A percentile compares a stretch with the other conserved stretches of the same genome.
These are phyloP conservation scores for Kwoniella sp. DNA, from an alignment of 768 basidiomycete genomes.

Conservation along the genomic window DNA sequence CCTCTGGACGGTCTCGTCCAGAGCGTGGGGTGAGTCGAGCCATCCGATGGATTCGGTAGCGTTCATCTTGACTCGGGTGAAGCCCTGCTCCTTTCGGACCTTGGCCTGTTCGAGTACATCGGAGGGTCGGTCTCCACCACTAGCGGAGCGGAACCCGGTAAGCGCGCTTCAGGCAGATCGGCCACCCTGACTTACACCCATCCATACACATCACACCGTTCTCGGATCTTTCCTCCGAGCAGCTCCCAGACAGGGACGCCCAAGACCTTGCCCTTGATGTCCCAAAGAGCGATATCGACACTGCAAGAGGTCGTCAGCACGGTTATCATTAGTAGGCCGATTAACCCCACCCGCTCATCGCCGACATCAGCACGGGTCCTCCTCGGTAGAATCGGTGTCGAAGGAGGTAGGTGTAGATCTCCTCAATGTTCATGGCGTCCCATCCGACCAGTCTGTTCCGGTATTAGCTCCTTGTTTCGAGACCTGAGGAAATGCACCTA, in stretches of 20 bases:
- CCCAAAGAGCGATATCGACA: slow-evolving; percentile 53
- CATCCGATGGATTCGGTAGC: slow-evolving; percentile 42
- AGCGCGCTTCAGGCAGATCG: slow-evolving; percentile 48
- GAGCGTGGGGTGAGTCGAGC: slow-evolving; percentile 46
- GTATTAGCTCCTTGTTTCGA: not conserved
- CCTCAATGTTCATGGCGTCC: slow-evolving; percentile 62
- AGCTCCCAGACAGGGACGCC: slow-evolving; percentile 64
- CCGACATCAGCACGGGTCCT: slow-evolving; percentile 65
- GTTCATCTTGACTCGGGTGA: slow-evolving; percentile 48
- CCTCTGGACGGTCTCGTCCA: slow-evolving; percentile 45
- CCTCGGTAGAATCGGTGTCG: slow-evolving; percentile 69
- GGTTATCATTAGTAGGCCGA: slow-evolving; percentile 3
- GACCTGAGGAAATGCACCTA: slow-evolving; percentile 1
- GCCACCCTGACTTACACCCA: slow-evolving; percentile 21
- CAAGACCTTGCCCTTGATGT: slow-evolving; percentile 73
- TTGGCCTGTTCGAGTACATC: slow-evolving; percentile 47
- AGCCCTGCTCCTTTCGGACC: slow-evolving; percentile 45
- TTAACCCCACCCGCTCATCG: slow-evolving; percentile 39
- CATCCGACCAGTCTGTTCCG: slow-evolving; percentile 57
- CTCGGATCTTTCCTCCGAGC: slow-evolving; percentile 65
- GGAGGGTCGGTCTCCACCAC: slow-evolving; percentile 44
- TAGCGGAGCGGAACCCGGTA: not conserved
- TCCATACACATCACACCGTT: slow-evolving; percentile 51
- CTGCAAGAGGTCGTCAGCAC: slow-evolving; percentile 12
- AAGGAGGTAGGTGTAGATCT: slow-evolving; percentile 60